phyloP scores from a whole-genome alignment of 495 filamentous ascomycete genomes.

The Penicillium paxilli region DNA sequence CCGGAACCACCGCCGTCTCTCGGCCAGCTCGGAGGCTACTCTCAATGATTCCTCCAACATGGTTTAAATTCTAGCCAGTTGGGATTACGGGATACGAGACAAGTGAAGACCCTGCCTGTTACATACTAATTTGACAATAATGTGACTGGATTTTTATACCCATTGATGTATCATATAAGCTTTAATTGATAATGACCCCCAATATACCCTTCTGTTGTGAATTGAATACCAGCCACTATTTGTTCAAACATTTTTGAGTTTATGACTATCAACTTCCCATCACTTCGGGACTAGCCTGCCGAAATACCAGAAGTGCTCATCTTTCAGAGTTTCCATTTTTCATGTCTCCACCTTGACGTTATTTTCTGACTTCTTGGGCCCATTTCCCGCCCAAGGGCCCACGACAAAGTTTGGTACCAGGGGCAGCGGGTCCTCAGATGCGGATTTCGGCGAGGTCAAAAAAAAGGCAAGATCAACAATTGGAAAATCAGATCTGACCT shows the following conservation, averaged over 20 bases:
- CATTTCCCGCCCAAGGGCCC: not conserved
- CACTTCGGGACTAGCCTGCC: not conserved
- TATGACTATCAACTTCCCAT: not conserved
- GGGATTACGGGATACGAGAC: not conserved
- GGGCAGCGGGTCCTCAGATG: not conserved
- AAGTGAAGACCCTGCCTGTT: conserved; percentile 1
- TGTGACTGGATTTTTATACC: conserved; percentile 2
- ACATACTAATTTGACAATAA: conserved; percentile 3
- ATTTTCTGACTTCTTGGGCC: not conserved
- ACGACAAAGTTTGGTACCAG: conserved; percentile 1
- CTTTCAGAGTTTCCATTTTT: not conserved
- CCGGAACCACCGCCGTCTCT: conserved; percentile 15
- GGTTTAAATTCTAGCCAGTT: not conserved
- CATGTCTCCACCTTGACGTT: not conserved
- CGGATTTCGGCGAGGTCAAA: not conserved
- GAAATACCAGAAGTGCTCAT: not conserved
- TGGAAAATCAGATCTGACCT: not conserved
- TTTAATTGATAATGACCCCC: not conserved
- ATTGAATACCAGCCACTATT: not conserved
- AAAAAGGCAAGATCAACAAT: not conserved
- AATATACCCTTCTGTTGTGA: conserved; percentile 1
- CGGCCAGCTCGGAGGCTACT: conserved; percentile 13
- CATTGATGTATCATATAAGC: conserved; percentile 2
- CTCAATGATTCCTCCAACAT: not conserved
- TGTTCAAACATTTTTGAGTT: not conserved